Conservation (phyloP, 1,284 basidiomycete genomes). For the Porodaedalea pini region DNA sequence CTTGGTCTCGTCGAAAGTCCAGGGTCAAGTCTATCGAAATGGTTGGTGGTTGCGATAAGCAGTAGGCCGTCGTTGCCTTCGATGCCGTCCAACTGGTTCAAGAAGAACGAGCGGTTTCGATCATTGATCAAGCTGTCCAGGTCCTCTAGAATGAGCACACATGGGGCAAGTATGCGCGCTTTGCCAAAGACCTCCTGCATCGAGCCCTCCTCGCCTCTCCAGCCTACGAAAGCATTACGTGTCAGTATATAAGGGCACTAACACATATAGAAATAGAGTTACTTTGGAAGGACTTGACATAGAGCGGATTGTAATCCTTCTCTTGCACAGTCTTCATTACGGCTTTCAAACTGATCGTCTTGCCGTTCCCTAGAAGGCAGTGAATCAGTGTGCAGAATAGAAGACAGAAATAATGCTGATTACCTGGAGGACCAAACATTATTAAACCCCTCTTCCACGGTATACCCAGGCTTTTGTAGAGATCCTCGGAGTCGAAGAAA, state of each 20-base stretch:
- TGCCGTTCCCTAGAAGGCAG: constrained; percentile 62
- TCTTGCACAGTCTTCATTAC: constrained; percentile 66
- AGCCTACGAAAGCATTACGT: constrained; percentile 50
- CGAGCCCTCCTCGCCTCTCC: constrained; percentile 60
- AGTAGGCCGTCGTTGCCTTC: constrained; percentile 75
- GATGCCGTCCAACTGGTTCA: constrained; percentile 77
- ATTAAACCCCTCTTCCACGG: constrained; percentile 84
- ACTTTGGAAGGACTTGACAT: constrained; percentile 73
- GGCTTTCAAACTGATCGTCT: constrained; percentile 77
- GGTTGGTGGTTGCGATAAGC: constrained; percentile 79
- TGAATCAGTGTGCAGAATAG: background rate
- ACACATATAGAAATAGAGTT: constrained; percentile 21
- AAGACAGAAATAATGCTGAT: constrained; percentile 12
- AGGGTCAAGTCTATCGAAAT: constrained; percentile 74
- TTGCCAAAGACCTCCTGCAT: constrained; percentile 65
- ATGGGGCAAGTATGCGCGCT: constrained; percentile 65
- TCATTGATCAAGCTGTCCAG: constrained; percentile 78
- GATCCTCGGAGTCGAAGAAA: constrained; percentile 68
- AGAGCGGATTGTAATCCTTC: constrained; percentile 62
- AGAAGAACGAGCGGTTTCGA: constrained; percentile 75
- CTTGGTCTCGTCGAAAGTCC: constrained; percentile 73
- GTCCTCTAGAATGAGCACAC: constrained; percentile 77
- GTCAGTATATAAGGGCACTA: background rate
- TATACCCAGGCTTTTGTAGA: constrained; percentile 70
- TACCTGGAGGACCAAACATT: constrained; percentile 70